Evolutionary conservation across 164 flowering plant genomes (phyloP).

Genomic region (Annona squamosa): DNA sequence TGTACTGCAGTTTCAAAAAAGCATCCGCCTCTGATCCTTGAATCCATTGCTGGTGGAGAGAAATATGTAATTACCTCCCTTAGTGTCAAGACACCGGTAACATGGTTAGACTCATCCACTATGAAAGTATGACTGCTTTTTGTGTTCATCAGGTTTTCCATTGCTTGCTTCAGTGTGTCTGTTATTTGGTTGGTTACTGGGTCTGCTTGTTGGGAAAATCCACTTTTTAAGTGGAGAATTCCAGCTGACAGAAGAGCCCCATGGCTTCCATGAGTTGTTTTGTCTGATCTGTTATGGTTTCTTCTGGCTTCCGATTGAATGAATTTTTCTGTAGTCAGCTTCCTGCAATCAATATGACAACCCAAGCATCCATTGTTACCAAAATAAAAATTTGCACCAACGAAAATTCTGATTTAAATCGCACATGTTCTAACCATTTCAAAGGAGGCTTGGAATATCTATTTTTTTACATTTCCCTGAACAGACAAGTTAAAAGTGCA

Average conservation of each 20-base stretch:
- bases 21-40: slow-evolving; percentile 30
- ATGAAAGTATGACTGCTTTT: slow-evolving; percentile 30
- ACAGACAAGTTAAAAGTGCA: not conserved
- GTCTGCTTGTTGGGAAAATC: slow-evolving; percentile 26
- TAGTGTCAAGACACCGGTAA: slow-evolving; percentile 25
- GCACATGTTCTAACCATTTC: not conserved
- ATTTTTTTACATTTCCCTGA: not conserved
- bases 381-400: not conserved
- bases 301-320: slow-evolving; percentile 18
- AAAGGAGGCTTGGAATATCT: not conserved
- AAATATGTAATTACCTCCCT: slow-evolving; percentile 38
- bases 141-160: slow-evolving; percentile 23
- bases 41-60: slow-evolving; percentile 37
- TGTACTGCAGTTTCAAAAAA: slow-evolving; percentile 42
- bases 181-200: slow-evolving; percentile 29
- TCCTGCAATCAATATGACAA: slow-evolving; percentile 15
- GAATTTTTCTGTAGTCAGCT: slow-evolving; percentile 22
- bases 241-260: slow-evolving; percentile 24
- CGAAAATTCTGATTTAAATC: not conserved
- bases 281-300: not conserved
- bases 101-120: slow-evolving; percentile 21
- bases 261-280: slow-evolving; percentile 11
- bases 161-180: slow-evolving; percentile 35
- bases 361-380: not conserved
- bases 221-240: slow-evolving; percentile 13